phyloP scores from a whole-genome alignment of 495 filamentous ascomycete species.

The Aspergillus avenaceus region DNA sequence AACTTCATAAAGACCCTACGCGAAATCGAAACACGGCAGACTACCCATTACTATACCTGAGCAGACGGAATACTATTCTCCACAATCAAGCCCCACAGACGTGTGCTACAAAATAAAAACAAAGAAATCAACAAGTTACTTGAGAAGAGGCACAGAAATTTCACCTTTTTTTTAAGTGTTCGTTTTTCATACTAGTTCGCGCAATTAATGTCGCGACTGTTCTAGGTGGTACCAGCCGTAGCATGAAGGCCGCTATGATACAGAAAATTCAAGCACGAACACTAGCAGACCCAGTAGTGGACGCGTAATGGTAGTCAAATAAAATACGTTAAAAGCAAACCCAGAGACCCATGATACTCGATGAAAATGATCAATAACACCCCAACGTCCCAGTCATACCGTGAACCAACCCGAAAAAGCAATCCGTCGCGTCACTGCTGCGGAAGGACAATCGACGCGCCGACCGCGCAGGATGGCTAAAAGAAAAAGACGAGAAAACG shows the following conservation, averaged over 20 bases:
- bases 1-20: too few species aligned
- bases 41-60: too few species aligned
- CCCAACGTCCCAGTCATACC: constrained; percentile 52
- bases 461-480: constrained; percentile 33
- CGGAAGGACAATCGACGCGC: constrained; percentile 31
- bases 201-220: constrained; percentile 23
- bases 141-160: neutral
- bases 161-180: constrained; percentile 25
- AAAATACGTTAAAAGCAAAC: constrained; percentile 40
- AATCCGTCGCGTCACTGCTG: constrained; percentile 32
- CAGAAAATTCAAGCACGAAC: constrained; percentile 43
- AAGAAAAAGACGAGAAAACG: constrained; percentile 29
- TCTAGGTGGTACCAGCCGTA: constrained; percentile 40
- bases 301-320: constrained; percentile 41
- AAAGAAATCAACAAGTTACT: neutral
- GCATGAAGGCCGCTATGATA: constrained; percentile 46
- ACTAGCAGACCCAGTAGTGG: constrained; percentile 43
- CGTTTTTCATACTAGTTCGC: constrained; percentile 44
- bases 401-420: constrained; percentile 44
- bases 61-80: too few species aligned
- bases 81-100: neutral
- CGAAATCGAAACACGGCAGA: too few species aligned
- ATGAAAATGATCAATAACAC: constrained; percentile 47
- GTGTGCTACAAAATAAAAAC: neutral
- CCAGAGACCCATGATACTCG: constrained; percentile 48